A percentile compares a stretch with the other conserved stretches of the same genome.
These are phyloP conservation scores for Ceratocystis alfenasii DNA, from an alignment of 2,329 filamentous ascomycete species.

Conservation along the genomic window DNA sequence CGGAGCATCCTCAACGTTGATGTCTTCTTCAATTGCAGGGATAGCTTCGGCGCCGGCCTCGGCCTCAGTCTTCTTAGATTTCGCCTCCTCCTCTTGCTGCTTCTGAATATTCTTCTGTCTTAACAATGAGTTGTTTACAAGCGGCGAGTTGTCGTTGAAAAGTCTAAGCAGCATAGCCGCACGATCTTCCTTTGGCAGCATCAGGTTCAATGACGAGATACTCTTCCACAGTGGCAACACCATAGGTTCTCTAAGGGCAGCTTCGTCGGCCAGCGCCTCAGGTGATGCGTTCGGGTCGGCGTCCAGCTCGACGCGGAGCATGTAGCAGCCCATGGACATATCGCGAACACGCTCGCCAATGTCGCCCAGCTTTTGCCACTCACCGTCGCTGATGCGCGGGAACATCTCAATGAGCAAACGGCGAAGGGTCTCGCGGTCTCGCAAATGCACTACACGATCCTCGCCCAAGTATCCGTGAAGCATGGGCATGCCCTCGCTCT, in stretches of 20 bases:
- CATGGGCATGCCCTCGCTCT: slow-evolving; percentile 85
- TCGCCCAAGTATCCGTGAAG: slow-evolving; percentile 81
- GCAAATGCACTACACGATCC: slow-evolving; percentile 60
- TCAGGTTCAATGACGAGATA: slow-evolving; percentile 81
- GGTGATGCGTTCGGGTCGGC: slow-evolving; percentile 35
- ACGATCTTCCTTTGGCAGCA: slow-evolving; percentile 95
- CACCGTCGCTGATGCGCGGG: slow-evolving; percentile 66
- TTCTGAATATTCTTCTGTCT: slow-evolving; percentile 35
- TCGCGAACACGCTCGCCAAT: slow-evolving; percentile 72
- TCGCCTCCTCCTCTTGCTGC: slow-evolving; percentile 28
- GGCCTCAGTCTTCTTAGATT: slow-evolving; percentile 26
- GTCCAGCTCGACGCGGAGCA: slow-evolving; percentile 70
- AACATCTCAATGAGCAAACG: slow-evolving; percentile 92
- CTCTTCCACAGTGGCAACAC: slow-evolving; percentile 91
- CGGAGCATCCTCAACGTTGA: slow-evolving; percentile 32
- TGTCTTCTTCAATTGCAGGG: slow-evolving; percentile 25
- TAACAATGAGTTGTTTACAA: slow-evolving; percentile 57
- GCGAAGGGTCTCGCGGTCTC: slow-evolving; percentile 65
- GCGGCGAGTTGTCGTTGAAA: slow-evolving; percentile 76
- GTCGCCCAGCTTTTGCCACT: slow-evolving; percentile 67
- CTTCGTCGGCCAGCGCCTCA: slow-evolving; percentile 23
- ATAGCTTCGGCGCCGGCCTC: slow-evolving; percentile 25
- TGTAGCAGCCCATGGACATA: slow-evolving; percentile 81
- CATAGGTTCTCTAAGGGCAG: slow-evolving; percentile 60
- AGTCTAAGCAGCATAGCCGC: slow-evolving; percentile 82